Conservation (phyloP, 441 rosid genomes). For the Arabidopsis lyrata region DNA sequence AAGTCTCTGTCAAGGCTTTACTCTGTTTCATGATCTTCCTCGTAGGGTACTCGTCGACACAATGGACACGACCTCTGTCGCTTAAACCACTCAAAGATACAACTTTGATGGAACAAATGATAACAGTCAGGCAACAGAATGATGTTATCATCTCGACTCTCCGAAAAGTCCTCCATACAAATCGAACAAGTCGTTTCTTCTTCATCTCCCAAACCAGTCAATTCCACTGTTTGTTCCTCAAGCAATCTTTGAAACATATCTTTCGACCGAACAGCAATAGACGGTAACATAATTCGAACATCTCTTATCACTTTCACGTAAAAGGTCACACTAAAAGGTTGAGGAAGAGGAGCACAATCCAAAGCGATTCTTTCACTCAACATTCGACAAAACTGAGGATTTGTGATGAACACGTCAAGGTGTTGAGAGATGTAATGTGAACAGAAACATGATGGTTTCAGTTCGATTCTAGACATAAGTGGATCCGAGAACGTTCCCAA, state of each 20-base stretch:
- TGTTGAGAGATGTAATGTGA: background rate
- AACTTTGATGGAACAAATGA: conserved; percentile 27
- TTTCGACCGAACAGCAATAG: background rate
- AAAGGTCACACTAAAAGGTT: background rate
- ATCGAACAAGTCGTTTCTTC: conserved; percentile 2
- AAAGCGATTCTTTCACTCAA: background rate
- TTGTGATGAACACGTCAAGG: background rate
- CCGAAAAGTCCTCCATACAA: conserved; percentile 7
- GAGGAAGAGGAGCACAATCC: background rate
- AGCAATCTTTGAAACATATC: conserved; percentile 11
- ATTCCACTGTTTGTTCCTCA: background rate
- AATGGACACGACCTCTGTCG: conserved; percentile 24
- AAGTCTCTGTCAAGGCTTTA: background rate
- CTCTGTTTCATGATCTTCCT: background rate
- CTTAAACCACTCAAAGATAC: conserved; percentile 30
- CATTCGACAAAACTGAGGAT: background rate
- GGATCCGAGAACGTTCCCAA: background rate
- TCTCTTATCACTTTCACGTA: background rate
- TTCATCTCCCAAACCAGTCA: background rate
- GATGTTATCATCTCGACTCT: background rate
- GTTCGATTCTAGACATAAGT: background rate
- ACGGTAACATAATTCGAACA: background rate
- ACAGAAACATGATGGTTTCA: background rate
- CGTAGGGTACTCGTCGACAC: conserved; percentile 21
- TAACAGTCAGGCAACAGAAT: conserved; percentile 15